Evolutionary conservation across 805 yeast genomes (phyloP).

Genomic region (Yamadazyma akitaensis): DNA sequence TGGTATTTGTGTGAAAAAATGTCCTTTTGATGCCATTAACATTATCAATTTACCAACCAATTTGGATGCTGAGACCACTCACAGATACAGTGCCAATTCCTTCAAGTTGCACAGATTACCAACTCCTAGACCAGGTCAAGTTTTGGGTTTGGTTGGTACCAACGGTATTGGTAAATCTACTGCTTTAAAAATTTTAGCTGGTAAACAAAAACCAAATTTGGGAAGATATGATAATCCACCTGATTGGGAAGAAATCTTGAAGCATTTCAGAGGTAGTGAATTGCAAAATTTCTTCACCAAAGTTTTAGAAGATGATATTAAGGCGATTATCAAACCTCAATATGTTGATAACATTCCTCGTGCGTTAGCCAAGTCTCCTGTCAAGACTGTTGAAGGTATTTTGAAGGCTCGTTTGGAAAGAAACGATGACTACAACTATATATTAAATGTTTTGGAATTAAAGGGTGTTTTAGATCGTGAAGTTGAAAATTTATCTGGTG

Average conservation of each 20-base stretch:
- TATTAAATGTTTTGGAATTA: constrained; percentile 72
- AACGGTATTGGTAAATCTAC: constrained; percentile 99
- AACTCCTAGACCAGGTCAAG: constrained; percentile 99
- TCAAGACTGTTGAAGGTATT: constrained; percentile 80
- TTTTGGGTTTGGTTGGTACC: constrained; percentile 94
- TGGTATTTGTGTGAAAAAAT: constrained; percentile 98
- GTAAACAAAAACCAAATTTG: constrained; percentile 95
- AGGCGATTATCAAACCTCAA: constrained; percentile 98
- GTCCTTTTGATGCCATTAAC: constrained; percentile 96
- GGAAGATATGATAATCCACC: constrained; percentile 96
- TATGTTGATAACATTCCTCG: constrained; percentile 97
- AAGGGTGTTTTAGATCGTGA: constrained; percentile 79
- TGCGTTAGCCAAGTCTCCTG: constrained; percentile 84
- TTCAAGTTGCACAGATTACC: constrained; percentile 97
- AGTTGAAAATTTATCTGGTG: constrained; percentile 89
- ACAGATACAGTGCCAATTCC: constrained; percentile 96
- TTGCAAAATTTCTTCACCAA: constrained; percentile 94
- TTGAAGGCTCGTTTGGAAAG: constrained; percentile 76
- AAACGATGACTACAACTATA: constrained; percentile 58
- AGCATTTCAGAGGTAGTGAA: constrained; percentile 93
- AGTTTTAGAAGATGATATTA: constrained; percentile 87
- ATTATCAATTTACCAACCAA: constrained; percentile 96
- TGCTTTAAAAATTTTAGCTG: constrained; percentile 93
- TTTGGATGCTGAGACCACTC: constrained; percentile 88
- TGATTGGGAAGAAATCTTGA: constrained; percentile 92